A percentile compares a stretch with the other conserved stretches of the same genome.
These are phyloP conservation scores for Larix sibirica DNA, from an alignment of 83 land plant genomes.

Conservation along the genomic window DNA sequence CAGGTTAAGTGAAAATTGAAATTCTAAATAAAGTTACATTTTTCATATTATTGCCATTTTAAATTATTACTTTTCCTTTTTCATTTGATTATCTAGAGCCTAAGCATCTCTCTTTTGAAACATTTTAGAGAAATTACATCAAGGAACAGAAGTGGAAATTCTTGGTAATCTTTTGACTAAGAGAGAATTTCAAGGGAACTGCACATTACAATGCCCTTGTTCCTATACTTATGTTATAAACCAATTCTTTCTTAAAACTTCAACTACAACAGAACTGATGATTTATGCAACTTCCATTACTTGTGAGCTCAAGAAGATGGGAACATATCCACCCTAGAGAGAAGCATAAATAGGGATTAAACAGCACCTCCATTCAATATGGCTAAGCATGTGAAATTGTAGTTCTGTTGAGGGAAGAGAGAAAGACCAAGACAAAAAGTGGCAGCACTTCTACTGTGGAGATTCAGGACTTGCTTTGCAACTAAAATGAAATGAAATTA, in stretches of 20 bases:
- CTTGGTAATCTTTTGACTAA: not conserved
- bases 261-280: not conserved
- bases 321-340: not conserved
- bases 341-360: not conserved
- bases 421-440: no score
- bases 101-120: no score
- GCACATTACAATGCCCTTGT: not conserved
- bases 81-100: not conserved
- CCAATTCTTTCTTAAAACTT: not conserved
- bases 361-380: not conserved
- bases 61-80: not conserved
- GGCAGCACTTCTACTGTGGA: no score
- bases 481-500: no score
- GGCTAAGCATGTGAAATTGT: not conserved
- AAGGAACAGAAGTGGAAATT: no score
- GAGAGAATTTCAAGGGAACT: not conserved
- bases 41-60: not conserved
- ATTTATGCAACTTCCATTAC: not conserved
- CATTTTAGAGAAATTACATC: no score
- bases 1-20: not conserved
- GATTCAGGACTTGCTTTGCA: no score
- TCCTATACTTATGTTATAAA: not conserved
- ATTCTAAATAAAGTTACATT: not conserved
- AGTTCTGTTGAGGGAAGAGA: not conserved
- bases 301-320: not conserved